phyloP scores from a whole-genome alignment of 2,329 filamentous ascomycete genomes.

The Leptographium galeiforme region DNA sequence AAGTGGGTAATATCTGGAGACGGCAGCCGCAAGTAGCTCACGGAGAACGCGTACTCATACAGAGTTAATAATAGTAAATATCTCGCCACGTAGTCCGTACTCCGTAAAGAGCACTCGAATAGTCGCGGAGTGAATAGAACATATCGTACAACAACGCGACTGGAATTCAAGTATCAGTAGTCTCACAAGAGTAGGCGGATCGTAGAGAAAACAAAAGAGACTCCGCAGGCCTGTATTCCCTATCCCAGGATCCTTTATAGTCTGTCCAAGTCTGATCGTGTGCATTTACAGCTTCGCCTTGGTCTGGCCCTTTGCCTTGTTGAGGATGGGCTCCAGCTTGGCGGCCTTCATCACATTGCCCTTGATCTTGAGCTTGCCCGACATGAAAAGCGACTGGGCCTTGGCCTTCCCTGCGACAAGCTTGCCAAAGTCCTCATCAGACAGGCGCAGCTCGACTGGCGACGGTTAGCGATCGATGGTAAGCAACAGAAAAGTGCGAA shows the following conservation, averaged over 20 bases:
- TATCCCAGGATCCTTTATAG: too few species aligned
- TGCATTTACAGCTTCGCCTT: conserved; percentile 60
- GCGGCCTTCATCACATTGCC: conserved; percentile 98
- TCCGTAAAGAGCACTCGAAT: neutral
- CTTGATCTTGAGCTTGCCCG: conserved; percentile 96
- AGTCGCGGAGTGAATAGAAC: neutral
- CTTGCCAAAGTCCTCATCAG: conserved; percentile 74
- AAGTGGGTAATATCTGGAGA: neutral
- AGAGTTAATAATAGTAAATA: neutral
- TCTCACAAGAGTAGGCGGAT: neutral
- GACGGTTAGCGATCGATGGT: neutral
- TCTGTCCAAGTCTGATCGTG: too few species aligned
- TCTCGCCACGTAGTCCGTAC: neutral
- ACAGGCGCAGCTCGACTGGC: conserved; percentile 70
- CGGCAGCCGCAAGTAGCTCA: too few species aligned
- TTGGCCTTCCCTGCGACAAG: conserved; percentile 81
- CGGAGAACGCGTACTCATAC: too few species aligned
- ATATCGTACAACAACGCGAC: neutral
- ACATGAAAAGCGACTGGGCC: conserved; percentile 92
- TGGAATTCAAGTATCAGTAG: neutral
- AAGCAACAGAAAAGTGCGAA: neutral
- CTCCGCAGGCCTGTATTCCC: neutral
- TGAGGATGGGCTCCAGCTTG: conserved; percentile 85
- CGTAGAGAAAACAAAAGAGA: neutral
- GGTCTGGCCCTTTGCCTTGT: conserved; percentile 56